Conservation (phyloP, 108 stramenopile genomes). For the Epithemia pelagica region DNA sequence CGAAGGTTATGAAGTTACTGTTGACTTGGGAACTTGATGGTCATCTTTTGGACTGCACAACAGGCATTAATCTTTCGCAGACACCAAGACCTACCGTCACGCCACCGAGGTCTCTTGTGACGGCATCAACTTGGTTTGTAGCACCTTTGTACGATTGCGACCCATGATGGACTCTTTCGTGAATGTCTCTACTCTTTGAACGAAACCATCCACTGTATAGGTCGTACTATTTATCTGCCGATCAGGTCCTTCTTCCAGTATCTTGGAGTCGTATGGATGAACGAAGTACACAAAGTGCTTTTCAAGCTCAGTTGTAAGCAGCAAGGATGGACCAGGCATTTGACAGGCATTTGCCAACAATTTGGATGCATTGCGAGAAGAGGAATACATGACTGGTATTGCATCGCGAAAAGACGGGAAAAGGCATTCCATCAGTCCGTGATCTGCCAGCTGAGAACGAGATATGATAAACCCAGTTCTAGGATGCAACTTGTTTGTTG, state of each 20-base stretch:
- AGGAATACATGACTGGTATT: neutral
- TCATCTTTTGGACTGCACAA: too few species aligned
- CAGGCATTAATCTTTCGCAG: too few species aligned
- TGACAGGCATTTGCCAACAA: neutral
- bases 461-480: neutral
- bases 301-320: neutral
- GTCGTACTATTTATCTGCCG: too few species aligned
- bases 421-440: neutral
- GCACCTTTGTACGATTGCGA: too few species aligned
- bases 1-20: conserved; percentile 29
- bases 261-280: neutral
- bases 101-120: too few species aligned
- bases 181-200: too few species aligned
- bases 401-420: neutral
- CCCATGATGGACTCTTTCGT: too few species aligned
- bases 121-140: too few species aligned
- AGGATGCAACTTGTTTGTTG: neutral
- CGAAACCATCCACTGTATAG: too few species aligned
- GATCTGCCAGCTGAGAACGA: neutral
- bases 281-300: neutral
- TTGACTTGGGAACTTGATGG: conserved; percentile 46
- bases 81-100: too few species aligned
- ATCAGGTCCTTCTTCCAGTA: too few species aligned
- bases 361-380: too few species aligned
- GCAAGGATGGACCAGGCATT: neutral